Percentiles rank a stretch among this genome's conserved stretches.
Conservation (phyloP, 495 filamentous ascomycete species). For the Penicillium argentinense region DNA sequence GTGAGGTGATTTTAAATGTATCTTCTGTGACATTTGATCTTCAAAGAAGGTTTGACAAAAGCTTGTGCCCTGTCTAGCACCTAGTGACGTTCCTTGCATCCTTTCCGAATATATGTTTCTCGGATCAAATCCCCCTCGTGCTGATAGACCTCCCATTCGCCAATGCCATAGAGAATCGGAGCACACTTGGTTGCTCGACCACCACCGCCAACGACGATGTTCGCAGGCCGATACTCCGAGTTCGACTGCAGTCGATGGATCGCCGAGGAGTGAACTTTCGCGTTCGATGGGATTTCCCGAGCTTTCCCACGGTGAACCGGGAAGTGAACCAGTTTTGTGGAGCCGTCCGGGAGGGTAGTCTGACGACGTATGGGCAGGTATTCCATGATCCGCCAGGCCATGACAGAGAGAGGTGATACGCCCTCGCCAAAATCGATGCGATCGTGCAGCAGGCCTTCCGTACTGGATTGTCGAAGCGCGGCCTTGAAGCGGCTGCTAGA, state of each 20-base stretch:
- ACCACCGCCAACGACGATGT: not conserved
- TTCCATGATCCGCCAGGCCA: constrained; percentile 73
- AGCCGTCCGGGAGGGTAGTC: constrained; percentile 52
- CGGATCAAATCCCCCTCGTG: constrained; percentile 57
- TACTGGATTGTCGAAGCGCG: constrained; percentile 28
- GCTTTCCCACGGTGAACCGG: constrained; percentile 18
- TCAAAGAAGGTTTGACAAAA: too few relatives aligned
- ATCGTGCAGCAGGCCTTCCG: constrained; percentile 63
- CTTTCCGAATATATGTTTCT: constrained; percentile 36
- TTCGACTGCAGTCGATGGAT: constrained; percentile 63
- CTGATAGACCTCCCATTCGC: constrained; percentile 53
- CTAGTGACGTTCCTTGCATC: not conserved
- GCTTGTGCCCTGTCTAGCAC: not conserved
- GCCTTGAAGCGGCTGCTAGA: not conserved
- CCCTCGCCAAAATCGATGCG: constrained; percentile 60
- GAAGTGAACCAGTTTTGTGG: constrained; percentile 20
- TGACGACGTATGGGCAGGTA: constrained; percentile 72
- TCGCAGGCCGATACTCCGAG: constrained; percentile 61
- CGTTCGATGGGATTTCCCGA: constrained; percentile 19
- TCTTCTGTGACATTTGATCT: too few relatives aligned
- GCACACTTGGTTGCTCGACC: not conserved
- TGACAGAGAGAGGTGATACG: constrained; percentile 39
- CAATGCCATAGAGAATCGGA: not conserved
- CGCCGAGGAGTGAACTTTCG: constrained; percentile 44
- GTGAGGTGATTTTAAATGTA: too few relatives aligned